Base-by-base conservation (phyloP, 192 early-diverging fungal genomes). In the Backusella macrospora region DNA sequence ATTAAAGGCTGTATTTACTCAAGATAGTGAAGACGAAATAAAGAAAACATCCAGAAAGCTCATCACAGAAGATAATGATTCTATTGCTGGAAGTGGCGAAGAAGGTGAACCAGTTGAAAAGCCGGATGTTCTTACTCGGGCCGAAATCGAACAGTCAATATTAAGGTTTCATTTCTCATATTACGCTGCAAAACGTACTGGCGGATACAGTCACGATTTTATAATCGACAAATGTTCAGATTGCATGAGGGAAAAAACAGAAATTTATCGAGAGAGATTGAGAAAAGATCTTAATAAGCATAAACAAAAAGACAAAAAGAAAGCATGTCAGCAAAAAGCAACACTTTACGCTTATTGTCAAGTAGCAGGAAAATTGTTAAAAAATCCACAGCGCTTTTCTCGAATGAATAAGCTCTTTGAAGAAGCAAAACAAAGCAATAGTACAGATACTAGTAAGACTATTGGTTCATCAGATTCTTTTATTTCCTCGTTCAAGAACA, bases 11-110 rank as follows among this genome's bases (percentile, higher is more conserved):
- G 12, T 23, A 26, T 59, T 59, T 26, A 12, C 52, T 26, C 52
- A 59, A 59, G 52, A 59, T 12, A 14, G 26, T 26, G 52, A 59
- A 12, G 52, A 59, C 3, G 52, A 18, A 13, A 1, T n/a, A 26
- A 59, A 59, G 21, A 59, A 59, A 10, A 18, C 52, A 59, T 59
- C 52, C 21, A 59, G 52, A 59, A 59, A 59, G 9, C 9, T 59
- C 21, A 16, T 59, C 26, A 10, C 9, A 13, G 9, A 12, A 59
- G 12, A 3, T 21, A 3, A 59, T 0, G 26, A 13, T 59, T 18
- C 13, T 46, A 46, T 46, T 34, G 29, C 29, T 34, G 29, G 29
- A 46, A 46, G 14, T 46, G 10, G 14, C 45, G 14, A 14, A 4
- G 52, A 59, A 12, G 10, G 3, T 5, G 21, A 59, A 26, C 12